Conservation (phyloP, 306 rosid species). For the Cucurbita ficifolia region DNA sequence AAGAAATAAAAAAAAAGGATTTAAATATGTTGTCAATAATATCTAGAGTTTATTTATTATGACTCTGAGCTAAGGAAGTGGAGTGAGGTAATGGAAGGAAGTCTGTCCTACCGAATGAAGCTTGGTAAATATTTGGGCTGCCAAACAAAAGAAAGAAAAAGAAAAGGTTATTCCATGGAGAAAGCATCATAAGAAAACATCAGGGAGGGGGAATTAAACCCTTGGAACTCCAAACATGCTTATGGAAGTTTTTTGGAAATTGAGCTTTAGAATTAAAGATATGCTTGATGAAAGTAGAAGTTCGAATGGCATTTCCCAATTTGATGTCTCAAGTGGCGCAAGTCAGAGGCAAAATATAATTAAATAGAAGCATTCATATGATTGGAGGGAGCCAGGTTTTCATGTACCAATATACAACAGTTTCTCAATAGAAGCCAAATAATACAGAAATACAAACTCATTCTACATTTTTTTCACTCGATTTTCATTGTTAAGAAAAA, state of each 20-base stretch:
- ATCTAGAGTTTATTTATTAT: background rate
- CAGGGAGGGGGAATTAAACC: background rate
- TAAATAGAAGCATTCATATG: background rate
- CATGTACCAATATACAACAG: background rate
- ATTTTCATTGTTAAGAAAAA: background rate
- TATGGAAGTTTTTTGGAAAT: background rate
- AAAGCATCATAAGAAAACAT: background rate
- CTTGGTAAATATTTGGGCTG: slow-evolving; percentile 94
- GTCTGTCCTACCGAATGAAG: slow-evolving; percentile 49
- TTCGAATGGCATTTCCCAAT: background rate
- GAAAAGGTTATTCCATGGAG: background rate
- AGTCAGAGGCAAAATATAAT: background rate
- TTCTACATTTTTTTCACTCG: background rate
- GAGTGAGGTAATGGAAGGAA: background rate
- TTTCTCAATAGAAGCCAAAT: background rate
- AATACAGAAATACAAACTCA: background rate
- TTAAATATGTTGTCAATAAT: background rate
- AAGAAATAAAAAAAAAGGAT: background rate
- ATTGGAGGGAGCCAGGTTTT: background rate
- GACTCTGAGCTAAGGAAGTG: background rate
- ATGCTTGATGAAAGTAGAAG: background rate
- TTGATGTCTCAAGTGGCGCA: background rate
- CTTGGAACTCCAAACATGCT: background rate
- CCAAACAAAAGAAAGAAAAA: slow-evolving; percentile 14
- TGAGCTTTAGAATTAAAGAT: background rate